Percentiles rank a stretch among this genome's conserved stretches.
Evolutionary conservation across 768 basidiomycete genomes (phyloP).

Genomic region (Clavulina sp.): DNA sequence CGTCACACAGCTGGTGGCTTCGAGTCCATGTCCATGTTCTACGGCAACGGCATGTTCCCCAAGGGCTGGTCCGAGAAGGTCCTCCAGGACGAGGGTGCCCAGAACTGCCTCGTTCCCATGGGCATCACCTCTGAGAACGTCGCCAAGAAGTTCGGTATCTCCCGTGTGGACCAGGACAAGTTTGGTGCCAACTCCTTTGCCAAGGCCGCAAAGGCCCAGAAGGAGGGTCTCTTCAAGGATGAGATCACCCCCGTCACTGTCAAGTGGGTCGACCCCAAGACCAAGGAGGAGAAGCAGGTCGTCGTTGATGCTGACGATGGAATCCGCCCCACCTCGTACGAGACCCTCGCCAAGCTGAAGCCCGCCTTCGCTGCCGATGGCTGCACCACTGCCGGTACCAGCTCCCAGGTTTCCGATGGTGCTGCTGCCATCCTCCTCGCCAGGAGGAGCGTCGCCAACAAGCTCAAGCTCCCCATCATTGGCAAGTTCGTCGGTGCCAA

Average conservation of each 20-base stretch:
- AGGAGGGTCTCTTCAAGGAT: slow-evolving; percentile 60
- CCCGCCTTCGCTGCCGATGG: slow-evolving; percentile 68
- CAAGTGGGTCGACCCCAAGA: slow-evolving; percentile 53
- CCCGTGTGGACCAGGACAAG: slow-evolving; percentile 61
- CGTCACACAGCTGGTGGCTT: slow-evolving; percentile 51
- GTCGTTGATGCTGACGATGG: slow-evolving; percentile 73
- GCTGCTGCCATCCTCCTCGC: slow-evolving; percentile 79
- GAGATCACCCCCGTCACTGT: slow-evolving; percentile 75
- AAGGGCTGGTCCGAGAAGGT: slow-evolving; percentile 47
- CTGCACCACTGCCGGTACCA: slow-evolving; percentile 67
- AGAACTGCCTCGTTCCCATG: slow-evolving; percentile 76
- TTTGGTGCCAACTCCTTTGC: slow-evolving; percentile 76
- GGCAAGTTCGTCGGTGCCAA: slow-evolving; percentile 66
- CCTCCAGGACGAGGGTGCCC: slow-evolving; percentile 45
- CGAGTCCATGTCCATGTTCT: slow-evolving; percentile 78
- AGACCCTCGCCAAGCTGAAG: slow-evolving; percentile 64
- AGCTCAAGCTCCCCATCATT: slow-evolving; percentile 67
- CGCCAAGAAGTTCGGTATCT: slow-evolving; percentile 54
- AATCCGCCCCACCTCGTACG: slow-evolving; percentile 63
- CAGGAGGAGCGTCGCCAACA: slow-evolving; percentile 61
- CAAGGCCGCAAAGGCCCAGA: slow-evolving; percentile 64
- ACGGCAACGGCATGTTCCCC: slow-evolving; percentile 38
- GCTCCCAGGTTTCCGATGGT: slow-evolving; percentile 82
- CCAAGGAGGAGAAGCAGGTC: slow-evolving; percentile 45
- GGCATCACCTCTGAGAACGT: slow-evolving; percentile 94